phyloP scores from a whole-genome alignment of 2,329 filamentous ascomycete species.

The Ceratocystis eucalypticola region DNA sequence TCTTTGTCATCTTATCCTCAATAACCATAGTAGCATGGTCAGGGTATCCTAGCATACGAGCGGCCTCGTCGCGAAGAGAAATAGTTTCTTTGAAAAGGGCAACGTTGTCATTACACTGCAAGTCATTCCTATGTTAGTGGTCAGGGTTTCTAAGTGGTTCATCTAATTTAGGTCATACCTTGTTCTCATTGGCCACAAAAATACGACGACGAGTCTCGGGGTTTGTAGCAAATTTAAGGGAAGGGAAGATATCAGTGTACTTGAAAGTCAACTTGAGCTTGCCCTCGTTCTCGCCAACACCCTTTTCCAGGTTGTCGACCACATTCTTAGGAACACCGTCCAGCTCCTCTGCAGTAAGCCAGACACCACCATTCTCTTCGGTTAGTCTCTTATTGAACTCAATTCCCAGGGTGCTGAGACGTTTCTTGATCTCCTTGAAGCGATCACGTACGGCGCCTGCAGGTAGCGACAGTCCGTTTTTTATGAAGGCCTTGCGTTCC shows the following conservation, averaged over 20 bases:
- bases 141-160: not conserved
- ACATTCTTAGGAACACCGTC: slow-evolving; percentile 63
- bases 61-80: slow-evolving; percentile 62
- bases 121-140: slow-evolving; percentile 3
- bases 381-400: slow-evolving; percentile 69
- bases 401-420: slow-evolving; percentile 59
- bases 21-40: slow-evolving; percentile 65
- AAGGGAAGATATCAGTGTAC: slow-evolving; percentile 67
- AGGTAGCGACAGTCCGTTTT: slow-evolving; percentile 60
- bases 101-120: slow-evolving; percentile 52
- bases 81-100: slow-evolving; percentile 63
- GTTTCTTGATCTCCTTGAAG: slow-evolving; percentile 78
- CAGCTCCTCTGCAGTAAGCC: slow-evolving; percentile 61
- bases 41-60: slow-evolving; percentile 60
- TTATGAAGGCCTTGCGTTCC: slow-evolving; percentile 62
- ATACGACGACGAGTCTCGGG: slow-evolving; percentile 54
- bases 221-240: slow-evolving; percentile 62
- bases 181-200: slow-evolving; percentile 67
- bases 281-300: slow-evolving; percentile 56
- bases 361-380: slow-evolving; percentile 68
- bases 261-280: slow-evolving; percentile 68
- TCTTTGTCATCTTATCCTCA: slow-evolving; percentile 79
- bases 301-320: slow-evolving; percentile 53
- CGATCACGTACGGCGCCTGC: slow-evolving; percentile 57
- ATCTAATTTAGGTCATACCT: slow-evolving; percentile 32